Evolutionary conservation across 108 stramenopile genomes (phyloP).

Genomic region (Cyclotella cryptica): DNA sequence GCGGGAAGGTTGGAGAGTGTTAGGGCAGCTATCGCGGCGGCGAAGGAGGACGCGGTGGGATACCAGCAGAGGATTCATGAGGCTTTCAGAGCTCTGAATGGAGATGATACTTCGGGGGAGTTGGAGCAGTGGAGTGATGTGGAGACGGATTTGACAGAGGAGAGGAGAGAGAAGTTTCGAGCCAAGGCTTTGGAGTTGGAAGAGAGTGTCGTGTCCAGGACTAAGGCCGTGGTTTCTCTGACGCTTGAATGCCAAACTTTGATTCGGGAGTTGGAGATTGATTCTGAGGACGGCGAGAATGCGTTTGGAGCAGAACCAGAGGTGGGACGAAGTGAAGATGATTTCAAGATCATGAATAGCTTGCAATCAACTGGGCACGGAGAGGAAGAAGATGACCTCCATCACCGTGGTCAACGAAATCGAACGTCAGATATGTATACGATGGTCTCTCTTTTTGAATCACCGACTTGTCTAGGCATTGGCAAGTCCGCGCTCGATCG

Average conservation of each 20-base stretch:
- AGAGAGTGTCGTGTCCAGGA: slow-evolving; percentile 66
- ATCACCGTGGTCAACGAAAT: slow-evolving; percentile 3
- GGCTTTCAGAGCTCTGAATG: slow-evolving; percentile 64
- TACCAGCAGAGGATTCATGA: slow-evolving; percentile 64
- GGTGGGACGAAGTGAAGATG: slow-evolving; percentile 46
- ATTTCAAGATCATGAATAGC: slow-evolving; percentile 52
- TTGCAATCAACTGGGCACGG: slow-evolving; percentile 24
- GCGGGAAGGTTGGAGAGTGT: slow-evolving; percentile 67
- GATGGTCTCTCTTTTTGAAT: slow-evolving; percentile 73
- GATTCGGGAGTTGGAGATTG: slow-evolving; percentile 78
- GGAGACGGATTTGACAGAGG: slow-evolving; percentile 66
- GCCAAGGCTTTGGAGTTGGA: slow-evolving; percentile 75
- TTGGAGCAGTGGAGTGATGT: slow-evolving; percentile 68
- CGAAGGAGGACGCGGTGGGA: slow-evolving; percentile 60
- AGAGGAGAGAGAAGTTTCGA: slow-evolving; percentile 66
- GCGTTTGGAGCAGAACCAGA: slow-evolving; percentile 5
- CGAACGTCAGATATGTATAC: slow-evolving; percentile 51
- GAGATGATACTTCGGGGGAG: slow-evolving; percentile 27
- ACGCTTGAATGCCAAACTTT: slow-evolving; percentile 83
- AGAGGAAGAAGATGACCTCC: slow-evolving; percentile 3
- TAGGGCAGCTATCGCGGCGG: slow-evolving; percentile 42
- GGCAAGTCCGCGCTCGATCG: slow-evolving; percentile 75
- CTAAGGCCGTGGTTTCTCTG: slow-evolving; percentile 68
- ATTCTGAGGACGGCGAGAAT: slow-evolving; percentile 18
- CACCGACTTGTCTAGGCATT: slow-evolving; percentile 82